phyloP scores from a whole-genome alignment of 2,329 filamentous ascomycete genomes.

The Escovopsis sp. region DNA sequence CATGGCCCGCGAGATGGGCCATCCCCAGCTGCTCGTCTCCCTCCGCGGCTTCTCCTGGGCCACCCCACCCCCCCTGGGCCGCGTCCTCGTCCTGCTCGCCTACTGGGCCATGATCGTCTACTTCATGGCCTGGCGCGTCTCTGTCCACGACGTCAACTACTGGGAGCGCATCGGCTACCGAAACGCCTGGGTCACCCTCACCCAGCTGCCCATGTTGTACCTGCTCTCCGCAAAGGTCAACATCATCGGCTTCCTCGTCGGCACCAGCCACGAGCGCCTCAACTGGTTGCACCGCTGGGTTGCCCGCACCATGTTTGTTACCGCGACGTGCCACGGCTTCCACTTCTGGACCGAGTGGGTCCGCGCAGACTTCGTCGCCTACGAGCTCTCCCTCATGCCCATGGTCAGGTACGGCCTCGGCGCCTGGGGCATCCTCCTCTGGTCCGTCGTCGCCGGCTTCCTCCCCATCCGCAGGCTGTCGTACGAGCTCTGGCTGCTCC shows the following conservation, averaged over 20 bases:
- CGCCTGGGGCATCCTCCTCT: slow-evolving; percentile 50
- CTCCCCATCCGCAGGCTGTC: slow-evolving; percentile 48
- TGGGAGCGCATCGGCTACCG: slow-evolving; percentile 53
- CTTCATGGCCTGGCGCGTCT: slow-evolving; percentile 37
- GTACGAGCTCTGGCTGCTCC: slow-evolving; percentile 56
- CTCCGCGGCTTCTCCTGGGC: slow-evolving; percentile 35
- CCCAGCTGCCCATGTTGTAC: slow-evolving; percentile 50
- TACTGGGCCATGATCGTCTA: slow-evolving; percentile 47
- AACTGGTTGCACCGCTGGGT: slow-evolving; percentile 66
- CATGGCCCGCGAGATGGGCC: slow-evolving; percentile 38
- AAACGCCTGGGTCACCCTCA: slow-evolving; percentile 51
- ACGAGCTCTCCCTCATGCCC: slow-evolving; percentile 45
- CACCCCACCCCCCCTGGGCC: slow-evolving; percentile 44
- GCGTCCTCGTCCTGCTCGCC: slow-evolving; percentile 33
- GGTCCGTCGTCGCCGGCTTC: slow-evolving; percentile 49
- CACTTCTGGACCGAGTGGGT: slow-evolving; percentile 54
- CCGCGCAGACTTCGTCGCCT: slow-evolving; percentile 40
- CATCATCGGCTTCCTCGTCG: slow-evolving; percentile 44
- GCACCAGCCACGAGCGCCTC: slow-evolving; percentile 51
- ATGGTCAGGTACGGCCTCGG: slow-evolving; percentile 53
- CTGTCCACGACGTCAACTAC: slow-evolving; percentile 38
- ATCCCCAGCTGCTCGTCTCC: slow-evolving; percentile 38
- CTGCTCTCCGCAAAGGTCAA: slow-evolving; percentile 46
- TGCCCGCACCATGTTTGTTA: slow-evolving; percentile 52
- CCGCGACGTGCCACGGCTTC: slow-evolving; percentile 53